A percentile compares a stretch with the other conserved stretches of the same genome.
Evolutionary conservation across 768 basidiomycete species (phyloP).

Genomic region (Daedalea quercina): DNA sequence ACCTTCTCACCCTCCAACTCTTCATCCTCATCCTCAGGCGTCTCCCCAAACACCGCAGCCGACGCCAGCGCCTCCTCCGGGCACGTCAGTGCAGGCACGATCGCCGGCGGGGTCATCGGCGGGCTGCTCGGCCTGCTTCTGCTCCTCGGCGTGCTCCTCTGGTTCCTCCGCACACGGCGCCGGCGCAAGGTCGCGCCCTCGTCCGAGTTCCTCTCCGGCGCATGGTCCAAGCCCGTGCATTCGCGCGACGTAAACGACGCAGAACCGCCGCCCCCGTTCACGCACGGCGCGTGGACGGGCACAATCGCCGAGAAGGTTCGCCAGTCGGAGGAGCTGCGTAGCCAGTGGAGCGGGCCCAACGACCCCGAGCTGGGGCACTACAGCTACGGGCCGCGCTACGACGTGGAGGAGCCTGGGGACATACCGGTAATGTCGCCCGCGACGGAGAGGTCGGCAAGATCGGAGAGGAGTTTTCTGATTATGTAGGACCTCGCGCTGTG

Average conservation of each 20-base stretch:
- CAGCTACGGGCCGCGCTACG: too few relatives aligned
- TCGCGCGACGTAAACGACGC: conserved; percentile 2
- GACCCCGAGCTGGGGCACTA: too few relatives aligned
- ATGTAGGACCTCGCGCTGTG: too few relatives aligned
- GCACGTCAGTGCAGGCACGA: conserved; percentile 29
- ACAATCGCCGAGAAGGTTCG: conserved; percentile 20
- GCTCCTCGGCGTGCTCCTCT: conserved; percentile 31
- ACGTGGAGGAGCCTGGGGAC: too few relatives aligned
- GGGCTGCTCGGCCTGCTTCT: conserved; percentile 26
- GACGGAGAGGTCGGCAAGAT: too few relatives aligned
- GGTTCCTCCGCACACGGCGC: conserved; percentile 29
- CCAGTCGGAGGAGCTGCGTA: conserved; percentile 9
- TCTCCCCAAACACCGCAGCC: background rate
- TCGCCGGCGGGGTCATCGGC: conserved; percentile 50
- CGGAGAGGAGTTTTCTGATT: too few relatives aligned
- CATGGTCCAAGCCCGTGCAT: background rate
- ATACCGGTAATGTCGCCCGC: too few relatives aligned
- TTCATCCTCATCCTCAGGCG: background rate
- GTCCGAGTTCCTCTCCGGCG: conserved; percentile 38
- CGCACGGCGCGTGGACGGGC: conserved; percentile 12
- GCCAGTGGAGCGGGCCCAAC: too few relatives aligned
- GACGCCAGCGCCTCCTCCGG: background rate
- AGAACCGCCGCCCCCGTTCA: conserved; percentile 17
- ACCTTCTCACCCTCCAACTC: background rate
- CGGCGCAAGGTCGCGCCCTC: conserved; percentile 42